phyloP scores from a whole-genome alignment of 805 yeast genomes.

The Teunomyces kruisii region DNA sequence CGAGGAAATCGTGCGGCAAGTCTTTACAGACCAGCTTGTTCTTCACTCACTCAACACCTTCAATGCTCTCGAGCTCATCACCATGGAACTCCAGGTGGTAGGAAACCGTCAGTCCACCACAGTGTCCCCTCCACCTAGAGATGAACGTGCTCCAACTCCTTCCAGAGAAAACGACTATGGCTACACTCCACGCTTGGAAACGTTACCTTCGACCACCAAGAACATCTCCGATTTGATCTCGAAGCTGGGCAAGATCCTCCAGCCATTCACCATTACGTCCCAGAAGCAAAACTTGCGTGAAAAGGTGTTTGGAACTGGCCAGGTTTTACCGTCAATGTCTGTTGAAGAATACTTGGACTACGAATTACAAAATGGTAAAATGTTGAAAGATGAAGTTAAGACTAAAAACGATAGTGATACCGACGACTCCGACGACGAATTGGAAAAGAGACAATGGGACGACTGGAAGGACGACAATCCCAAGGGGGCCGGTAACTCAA shows the following conservation, averaged over 20 bases:
- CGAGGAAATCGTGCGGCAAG: conserved; percentile 61
- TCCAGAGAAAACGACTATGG: conserved; percentile 33
- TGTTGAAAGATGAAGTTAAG: conserved; percentile 51
- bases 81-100: conserved; percentile 70
- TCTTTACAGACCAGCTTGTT: conserved; percentile 56
- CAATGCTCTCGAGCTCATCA: conserved; percentile 52
- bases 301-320: conserved; percentile 88
- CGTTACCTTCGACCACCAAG: conserved; percentile 23
- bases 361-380: conserved; percentile 83
- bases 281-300: conserved; percentile 54
- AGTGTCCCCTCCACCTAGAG: conserved; percentile 11
- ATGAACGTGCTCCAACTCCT: conserved; percentile 9
- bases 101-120: conserved; percentile 28
- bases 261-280: conserved; percentile 76
- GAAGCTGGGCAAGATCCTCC: conserved; percentile 71
- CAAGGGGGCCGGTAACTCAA: conserved; percentile 88
- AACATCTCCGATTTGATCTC: conserved; percentile 47
- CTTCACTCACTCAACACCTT: conserved; percentile 55
- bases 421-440: conserved; percentile 61
- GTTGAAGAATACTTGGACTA: conserved; percentile 89
- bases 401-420: conserved; percentile 39
- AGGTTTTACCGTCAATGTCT: conserved; percentile 88
- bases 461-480: conserved; percentile 85
- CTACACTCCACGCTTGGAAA: conserved; percentile 66
- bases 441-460: conserved; percentile 86